Evolutionary conservation across 2,329 filamentous ascomycete species (phyloP).

Genomic region (Cladorrhinum sp.): DNA sequence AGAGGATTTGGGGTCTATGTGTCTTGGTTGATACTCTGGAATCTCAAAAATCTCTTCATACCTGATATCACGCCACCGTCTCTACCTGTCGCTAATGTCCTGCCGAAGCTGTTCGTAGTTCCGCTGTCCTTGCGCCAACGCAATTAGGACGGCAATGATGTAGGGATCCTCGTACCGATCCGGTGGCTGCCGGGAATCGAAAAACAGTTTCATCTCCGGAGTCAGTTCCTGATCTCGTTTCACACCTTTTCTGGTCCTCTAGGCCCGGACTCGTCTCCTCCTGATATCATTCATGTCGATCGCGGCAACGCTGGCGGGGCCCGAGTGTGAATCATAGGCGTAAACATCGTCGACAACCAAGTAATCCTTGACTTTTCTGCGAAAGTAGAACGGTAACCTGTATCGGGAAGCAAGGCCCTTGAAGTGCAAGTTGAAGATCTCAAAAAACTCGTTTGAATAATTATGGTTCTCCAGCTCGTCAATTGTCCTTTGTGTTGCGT

Average conservation of each 20-base stretch:
- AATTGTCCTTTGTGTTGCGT: too few relatives aligned
- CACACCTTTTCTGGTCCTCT: background rate
- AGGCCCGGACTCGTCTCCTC: background rate
- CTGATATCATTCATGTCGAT: background rate
- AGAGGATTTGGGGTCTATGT: too few relatives aligned
- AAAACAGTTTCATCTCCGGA: too few relatives aligned
- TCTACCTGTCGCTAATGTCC: too few relatives aligned
- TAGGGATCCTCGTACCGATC: background rate
- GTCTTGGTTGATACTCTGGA: too few relatives aligned
- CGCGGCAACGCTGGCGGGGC: background rate
- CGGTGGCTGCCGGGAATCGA: background rate
- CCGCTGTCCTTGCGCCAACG: background rate
- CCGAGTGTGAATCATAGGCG: background rate
- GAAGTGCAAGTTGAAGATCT: too few relatives aligned
- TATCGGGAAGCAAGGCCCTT: too few relatives aligned
- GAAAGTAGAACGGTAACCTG: background rate
- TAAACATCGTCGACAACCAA: background rate
- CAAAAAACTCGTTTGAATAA: too few relatives aligned
- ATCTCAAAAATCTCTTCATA: too few relatives aligned
- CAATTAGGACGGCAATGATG: background rate
- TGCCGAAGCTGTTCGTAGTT: too few relatives aligned
- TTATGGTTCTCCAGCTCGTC: too few relatives aligned
- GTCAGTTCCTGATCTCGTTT: background rate
- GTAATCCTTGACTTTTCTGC: background rate
- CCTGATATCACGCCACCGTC: too few relatives aligned